Conservation (phyloP, 2,329 filamentous ascomycete genomes). For the Xylariales sp. region DNA sequence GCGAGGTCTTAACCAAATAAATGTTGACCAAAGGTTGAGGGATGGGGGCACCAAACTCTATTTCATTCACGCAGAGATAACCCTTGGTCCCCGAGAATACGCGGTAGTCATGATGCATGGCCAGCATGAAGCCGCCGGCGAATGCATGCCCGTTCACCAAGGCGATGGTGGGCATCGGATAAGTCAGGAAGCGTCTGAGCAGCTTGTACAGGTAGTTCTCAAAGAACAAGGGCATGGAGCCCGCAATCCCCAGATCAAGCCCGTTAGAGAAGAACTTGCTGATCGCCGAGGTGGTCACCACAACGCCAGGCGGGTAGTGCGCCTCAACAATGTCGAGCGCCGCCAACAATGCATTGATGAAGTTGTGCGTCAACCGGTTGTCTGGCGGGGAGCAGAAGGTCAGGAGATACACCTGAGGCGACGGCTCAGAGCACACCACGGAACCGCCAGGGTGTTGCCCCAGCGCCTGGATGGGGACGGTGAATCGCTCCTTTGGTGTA, state of each 20-base stretch:
- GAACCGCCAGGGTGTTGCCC: constrained; percentile 46
- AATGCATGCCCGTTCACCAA: constrained; percentile 77
- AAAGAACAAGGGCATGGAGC: constrained; percentile 56
- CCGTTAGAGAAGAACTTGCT: constrained; percentile 81
- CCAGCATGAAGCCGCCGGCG: constrained; percentile 75
- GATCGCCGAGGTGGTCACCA: constrained; percentile 72
- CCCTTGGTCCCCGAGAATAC: constrained; percentile 63
- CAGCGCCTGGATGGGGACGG: constrained; percentile 48
- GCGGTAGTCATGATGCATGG: constrained; percentile 81
- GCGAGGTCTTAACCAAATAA: constrained; percentile 64
- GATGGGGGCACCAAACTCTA: constrained; percentile 74
- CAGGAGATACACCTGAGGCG: constrained; percentile 63
- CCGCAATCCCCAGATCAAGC: constrained; percentile 67
- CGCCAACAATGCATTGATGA: constrained; percentile 62
- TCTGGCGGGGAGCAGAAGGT: constrained; percentile 69
- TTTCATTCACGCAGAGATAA: constrained; percentile 77
- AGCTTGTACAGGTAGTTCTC: constrained; percentile 57
- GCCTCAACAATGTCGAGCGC: constrained; percentile 74
- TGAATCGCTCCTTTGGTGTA: too few relatives aligned
- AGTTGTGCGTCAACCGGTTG: constrained; percentile 67
- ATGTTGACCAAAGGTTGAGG: constrained; percentile 69
- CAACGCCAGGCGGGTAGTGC: constrained; percentile 63
- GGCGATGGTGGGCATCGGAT: constrained; percentile 79
- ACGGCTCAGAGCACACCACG: constrained; percentile 59
- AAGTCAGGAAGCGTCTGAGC: constrained; percentile 63